Percentiles rank a stretch among this genome's conserved stretches.
phyloP scores from a whole-genome alignment of 257 asterid species.

The Schizonepeta tenuifolia region DNA sequence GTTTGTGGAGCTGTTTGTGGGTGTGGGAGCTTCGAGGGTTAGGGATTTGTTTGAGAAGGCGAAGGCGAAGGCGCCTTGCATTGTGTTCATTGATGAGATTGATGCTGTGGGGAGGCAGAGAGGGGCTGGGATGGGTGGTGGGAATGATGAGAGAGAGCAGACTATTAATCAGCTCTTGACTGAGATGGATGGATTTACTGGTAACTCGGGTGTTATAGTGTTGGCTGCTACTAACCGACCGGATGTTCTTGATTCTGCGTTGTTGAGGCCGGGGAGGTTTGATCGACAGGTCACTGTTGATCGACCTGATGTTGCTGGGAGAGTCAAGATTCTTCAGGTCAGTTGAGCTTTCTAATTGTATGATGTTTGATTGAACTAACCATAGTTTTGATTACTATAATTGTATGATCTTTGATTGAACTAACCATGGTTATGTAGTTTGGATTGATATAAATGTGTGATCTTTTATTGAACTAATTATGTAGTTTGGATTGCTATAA shows the following conservation, averaged over 20 bases:
- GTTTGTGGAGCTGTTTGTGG: conserved; percentile 93
- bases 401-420: background rate
- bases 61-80: conserved; percentile 92
- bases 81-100: conserved; percentile 95
- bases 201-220: conserved; percentile 91
- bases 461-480: background rate
- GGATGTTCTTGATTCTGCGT: conserved; percentile 94
- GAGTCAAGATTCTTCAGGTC: conserved; percentile 95
- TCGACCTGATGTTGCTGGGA: conserved; percentile 97
- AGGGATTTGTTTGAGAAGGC: conserved; percentile 99
- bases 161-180: conserved; percentile 97
- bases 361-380: background rate
- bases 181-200: conserved; percentile 98
- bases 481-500: background rate
- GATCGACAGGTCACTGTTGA: conserved; percentile 96
- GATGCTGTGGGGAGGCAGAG: conserved; percentile 99
- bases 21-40: conserved; percentile 98
- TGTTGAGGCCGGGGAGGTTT: conserved; percentile 96
- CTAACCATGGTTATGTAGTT: background rate
- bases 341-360: conserved; percentile 24
- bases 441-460: background rate
- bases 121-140: conserved; percentile 96
- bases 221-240: conserved; percentile 96
- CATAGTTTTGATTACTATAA: background rate
- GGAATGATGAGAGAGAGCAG: conserved; percentile 98